A percentile compares a stretch with the other conserved stretches of the same genome.
phyloP scores from a whole-genome alignment of 2,329 filamentous ascomycete species.

The Pseudogymnoascus sp. region DNA sequence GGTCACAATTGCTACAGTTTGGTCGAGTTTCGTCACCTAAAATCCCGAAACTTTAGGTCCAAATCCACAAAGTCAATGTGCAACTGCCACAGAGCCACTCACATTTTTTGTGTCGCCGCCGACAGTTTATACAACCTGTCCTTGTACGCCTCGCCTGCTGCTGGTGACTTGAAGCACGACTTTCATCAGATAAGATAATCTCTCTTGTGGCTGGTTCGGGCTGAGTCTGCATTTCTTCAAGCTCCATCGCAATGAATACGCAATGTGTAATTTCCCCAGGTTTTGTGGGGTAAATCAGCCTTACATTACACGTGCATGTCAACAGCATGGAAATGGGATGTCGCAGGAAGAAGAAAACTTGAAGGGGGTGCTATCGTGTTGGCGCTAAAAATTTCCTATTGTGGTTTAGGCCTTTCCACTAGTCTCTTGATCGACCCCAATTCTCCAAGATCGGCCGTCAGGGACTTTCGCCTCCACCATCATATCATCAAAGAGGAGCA shows the following conservation, averaged over 20 bases:
- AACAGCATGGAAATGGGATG: too few species aligned
- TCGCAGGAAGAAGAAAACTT: too few species aligned
- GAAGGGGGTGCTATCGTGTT: neutral
- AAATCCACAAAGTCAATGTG: neutral
- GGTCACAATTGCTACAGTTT: conserved; percentile 27
- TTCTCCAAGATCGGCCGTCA: too few species aligned
- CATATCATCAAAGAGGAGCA: too few species aligned
- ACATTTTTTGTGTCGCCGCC: conserved; percentile 30
- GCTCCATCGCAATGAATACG: neutral
- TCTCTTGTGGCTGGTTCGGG: neutral
- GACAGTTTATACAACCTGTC: conserved; percentile 29
- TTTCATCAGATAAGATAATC: neutral
- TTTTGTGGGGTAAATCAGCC: neutral
- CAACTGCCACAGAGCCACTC: neutral
- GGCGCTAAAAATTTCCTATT: neutral
- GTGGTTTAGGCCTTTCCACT: neutral
- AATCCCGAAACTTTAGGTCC: neutral
- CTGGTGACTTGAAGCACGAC: neutral
- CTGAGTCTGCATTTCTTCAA: neutral
- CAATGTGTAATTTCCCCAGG: neutral
- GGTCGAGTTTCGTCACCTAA: conserved; percentile 28
- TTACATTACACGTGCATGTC: too few species aligned
- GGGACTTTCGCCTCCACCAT: too few species aligned
- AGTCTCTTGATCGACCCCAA: too few species aligned
- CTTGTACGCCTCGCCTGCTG: conserved; percentile 23